These are phyloP conservation scores for Aphanomyces cochlioides DNA, from an alignment of 352 stramenopile genomes.

Conservation along the genomic window DNA sequence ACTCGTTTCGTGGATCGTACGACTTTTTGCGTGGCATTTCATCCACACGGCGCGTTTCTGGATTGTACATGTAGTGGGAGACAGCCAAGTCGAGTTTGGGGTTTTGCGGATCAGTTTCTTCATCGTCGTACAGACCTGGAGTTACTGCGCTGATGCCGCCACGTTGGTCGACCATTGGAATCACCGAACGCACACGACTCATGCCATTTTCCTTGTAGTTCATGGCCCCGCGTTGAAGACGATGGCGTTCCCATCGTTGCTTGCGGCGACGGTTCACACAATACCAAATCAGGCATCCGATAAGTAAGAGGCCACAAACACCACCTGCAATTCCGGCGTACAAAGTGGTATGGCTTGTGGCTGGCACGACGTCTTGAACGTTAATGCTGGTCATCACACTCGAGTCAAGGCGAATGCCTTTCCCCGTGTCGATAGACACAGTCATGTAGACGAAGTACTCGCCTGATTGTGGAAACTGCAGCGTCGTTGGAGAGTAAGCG, in stretches of 20 bases:
- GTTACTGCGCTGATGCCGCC: neutral
- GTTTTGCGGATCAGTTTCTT: neutral
- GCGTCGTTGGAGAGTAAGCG: neutral
- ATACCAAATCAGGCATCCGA: neutral
- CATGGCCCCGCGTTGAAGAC: neutral
- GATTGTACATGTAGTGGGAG: constrained; percentile 4
- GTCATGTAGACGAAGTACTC: constrained; percentile 8
- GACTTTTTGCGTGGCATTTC: neutral
- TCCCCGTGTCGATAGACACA: neutral
- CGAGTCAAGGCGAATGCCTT: neutral
- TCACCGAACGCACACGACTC: neutral
- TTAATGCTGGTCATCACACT: neutral
- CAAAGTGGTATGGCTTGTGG: neutral
- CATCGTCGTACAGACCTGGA: neutral
- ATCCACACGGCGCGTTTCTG: neutral
- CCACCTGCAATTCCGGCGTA: neutral
- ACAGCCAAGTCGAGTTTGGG: constrained; percentile 11
- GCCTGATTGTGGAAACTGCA: neutral
- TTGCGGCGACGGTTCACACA: neutral
- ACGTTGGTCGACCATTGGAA: constrained; percentile 7
- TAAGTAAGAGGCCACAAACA: neutral
- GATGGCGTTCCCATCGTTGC: neutral
- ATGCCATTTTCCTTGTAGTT: neutral
- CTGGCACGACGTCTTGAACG: neutral
- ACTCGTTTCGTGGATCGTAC: neutral